Conservation (phyloP, 805 yeast species). For the Spathaspora gorwiae region DNA sequence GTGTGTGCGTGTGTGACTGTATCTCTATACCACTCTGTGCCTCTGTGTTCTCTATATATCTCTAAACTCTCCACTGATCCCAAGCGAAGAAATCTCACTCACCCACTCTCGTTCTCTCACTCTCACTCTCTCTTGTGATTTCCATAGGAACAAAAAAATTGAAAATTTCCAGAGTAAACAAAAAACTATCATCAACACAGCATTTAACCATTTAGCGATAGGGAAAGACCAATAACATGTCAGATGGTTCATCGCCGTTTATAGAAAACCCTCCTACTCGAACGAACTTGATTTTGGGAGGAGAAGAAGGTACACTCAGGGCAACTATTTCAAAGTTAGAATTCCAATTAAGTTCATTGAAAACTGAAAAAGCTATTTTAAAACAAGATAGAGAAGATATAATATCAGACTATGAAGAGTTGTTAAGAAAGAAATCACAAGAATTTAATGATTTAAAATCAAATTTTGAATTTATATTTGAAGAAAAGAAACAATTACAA, state of each 20-base stretch:
- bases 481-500: slow-evolving; percentile 28
- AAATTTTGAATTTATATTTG: slow-evolving; percentile 32
- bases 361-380: slow-evolving; percentile 31
- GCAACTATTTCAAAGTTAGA: slow-evolving; percentile 24
- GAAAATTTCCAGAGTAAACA: too few species aligned
- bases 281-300: slow-evolving; percentile 5
- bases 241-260: slow-evolving; percentile 22
- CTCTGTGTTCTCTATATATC: too few species aligned
- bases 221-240: background rate
- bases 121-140: too few species aligned
- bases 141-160: too few species aligned
- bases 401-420: slow-evolving; percentile 20
- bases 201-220: too few species aligned
- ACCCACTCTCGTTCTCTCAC: too few species aligned
- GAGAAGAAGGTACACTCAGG: slow-evolving; percentile 12
- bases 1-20: too few species aligned
- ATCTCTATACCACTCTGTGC: too few species aligned
- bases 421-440: slow-evolving; percentile 28
- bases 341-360: slow-evolving; percentile 26
- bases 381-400: slow-evolving; percentile 23
- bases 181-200: too few species aligned
- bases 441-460: slow-evolving; percentile 28
- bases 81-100: too few species aligned
- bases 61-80: too few species aligned
- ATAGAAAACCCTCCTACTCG: slow-evolving; percentile 18